Percentiles rank a stretch among this genome's conserved stretches.
phyloP scores from a whole-genome alignment of 768 basidiomycete species.

The Serendipita sp. region DNA sequence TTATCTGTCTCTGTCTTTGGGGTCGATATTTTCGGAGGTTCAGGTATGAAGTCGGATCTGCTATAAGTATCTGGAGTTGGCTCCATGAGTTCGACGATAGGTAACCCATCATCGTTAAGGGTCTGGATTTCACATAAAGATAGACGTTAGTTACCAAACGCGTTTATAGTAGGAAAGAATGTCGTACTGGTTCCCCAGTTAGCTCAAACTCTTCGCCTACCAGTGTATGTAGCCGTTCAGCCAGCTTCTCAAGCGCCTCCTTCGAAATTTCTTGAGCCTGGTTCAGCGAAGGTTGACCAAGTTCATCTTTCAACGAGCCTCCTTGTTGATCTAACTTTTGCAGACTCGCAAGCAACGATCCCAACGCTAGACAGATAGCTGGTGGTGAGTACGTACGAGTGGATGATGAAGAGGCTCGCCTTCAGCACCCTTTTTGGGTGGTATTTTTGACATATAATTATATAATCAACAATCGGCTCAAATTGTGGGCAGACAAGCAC shows the following conservation, averaged over 20 bases:
- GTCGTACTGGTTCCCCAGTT: background rate
- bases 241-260: background rate
- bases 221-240: background rate
- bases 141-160: background rate
- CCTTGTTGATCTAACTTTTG: background rate
- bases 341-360: background rate
- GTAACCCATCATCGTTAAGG: conserved; percentile 65
- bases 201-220: background rate
- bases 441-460: too few species aligned
- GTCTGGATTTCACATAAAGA: conserved; percentile 16
- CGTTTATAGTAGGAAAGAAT: background rate
- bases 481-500: too few species aligned
- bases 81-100: conserved; percentile 64
- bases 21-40: background rate
- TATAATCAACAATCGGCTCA: too few species aligned
- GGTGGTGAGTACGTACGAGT: too few species aligned
- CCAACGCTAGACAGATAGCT: background rate
- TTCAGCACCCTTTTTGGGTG: too few species aligned
- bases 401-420: too few species aligned
- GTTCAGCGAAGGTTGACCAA: too few species aligned
- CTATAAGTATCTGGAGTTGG: conserved; percentile 22
- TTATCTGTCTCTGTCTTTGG: conserved; percentile 8
- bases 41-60: conserved; percentile 6
- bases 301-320: background rate
- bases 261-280: background rate